Base-by-base conservation (phyloP, 225 moss, liverwort and hornwort species). In the Asterella californica region DNA sequence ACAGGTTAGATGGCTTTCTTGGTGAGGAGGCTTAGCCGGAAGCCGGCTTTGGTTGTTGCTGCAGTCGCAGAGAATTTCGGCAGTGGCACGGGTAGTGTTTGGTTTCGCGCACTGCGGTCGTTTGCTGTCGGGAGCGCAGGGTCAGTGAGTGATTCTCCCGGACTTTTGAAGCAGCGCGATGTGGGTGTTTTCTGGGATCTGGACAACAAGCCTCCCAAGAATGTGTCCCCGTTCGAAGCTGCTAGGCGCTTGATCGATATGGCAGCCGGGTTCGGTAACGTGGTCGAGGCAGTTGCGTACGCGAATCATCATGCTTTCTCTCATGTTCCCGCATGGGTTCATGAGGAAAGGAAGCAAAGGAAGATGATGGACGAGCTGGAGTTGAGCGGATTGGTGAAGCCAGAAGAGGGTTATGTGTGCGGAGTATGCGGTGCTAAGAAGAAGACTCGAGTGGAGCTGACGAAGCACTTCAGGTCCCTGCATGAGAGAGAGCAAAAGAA, bases 401-500 rank as follows among this genome's bases (percentile, higher is more conserved):
- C 93, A 42, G 81, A 79, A 19, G 88, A 92, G 87, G 95, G 87
- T 36, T 99, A 99, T 68, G 83, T 99, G 42, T 99, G 97, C 68
- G 92, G 92, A 36, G 93, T 93, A 30, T 99, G 97, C 76, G 97
- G 97, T 47, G 87, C 93, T 29, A 95, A 99, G 88, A 92, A 93
- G 90, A 91, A 90, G 79, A 95, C 94, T 17, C 91, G 94, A 68
- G 87, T 92, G 79, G 91, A 92, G 84, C 80, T 99, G 82, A 99
- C 91, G 64, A 93, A 90, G 36, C 97, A 99, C 84, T 99, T 99
- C 81, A 90, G 89, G 80, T 91, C 90, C 36, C 90, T 99, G 30
- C 97, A 99, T 78, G 95, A 99, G 91, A 86, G 90, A 81, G 97
- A 99, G 90, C 97, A 94, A 50, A 92, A 81, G 79, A 99, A 99